A percentile compares a stretch with the other conserved stretches of the same genome.
phyloP scores from a whole-genome alignment of 352 stramenopile species.

The Hyaloperonospora brassicae region DNA sequence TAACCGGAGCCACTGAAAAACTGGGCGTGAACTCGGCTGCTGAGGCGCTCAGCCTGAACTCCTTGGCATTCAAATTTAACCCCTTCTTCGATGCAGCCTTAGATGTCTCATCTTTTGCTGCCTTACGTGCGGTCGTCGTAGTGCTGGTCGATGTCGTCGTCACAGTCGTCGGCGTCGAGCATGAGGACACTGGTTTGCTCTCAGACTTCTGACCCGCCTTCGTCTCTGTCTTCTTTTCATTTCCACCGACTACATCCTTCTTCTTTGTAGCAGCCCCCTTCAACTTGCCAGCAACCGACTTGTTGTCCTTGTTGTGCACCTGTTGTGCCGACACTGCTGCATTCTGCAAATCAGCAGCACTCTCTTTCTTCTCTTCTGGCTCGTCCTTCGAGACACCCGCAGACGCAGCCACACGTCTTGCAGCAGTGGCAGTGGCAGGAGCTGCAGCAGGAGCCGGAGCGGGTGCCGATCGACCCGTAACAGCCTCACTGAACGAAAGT shows the following conservation, averaged over 20 bases:
- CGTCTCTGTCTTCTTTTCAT: constrained; percentile 18
- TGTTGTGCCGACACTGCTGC: constrained; percentile 8
- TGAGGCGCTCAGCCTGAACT: constrained; percentile 75
- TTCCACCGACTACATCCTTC: constrained; percentile 21
- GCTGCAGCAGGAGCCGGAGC: not conserved
- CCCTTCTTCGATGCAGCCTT: constrained; percentile 43
- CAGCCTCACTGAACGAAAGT: constrained; percentile 64
- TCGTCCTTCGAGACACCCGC: constrained; percentile 8
- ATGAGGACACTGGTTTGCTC: constrained; percentile 11
- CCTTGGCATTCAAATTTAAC: constrained; percentile 80
- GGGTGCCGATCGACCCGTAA: constrained; percentile 35
- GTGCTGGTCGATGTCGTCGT: constrained; percentile 11
- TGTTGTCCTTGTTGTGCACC: constrained; percentile 18
- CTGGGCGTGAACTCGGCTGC: constrained; percentile 65
- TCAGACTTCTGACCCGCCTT: constrained; percentile 14
- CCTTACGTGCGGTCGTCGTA: constrained; percentile 11
- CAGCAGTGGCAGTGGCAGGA: constrained; percentile 1
- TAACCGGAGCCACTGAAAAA: constrained; percentile 25
- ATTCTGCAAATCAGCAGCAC: constrained; percentile 12
- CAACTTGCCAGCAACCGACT: constrained; percentile 12
- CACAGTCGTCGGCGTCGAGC: constrained; percentile 9
- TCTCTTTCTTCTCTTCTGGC: constrained; percentile 14
- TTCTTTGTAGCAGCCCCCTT: constrained; percentile 16
- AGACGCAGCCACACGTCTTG: constrained; percentile 1
- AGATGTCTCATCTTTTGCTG: constrained; percentile 13